Evolutionary conservation across 2,329 filamentous ascomycete species (phyloP).

Genomic region (Colletotrichum sp.): DNA sequence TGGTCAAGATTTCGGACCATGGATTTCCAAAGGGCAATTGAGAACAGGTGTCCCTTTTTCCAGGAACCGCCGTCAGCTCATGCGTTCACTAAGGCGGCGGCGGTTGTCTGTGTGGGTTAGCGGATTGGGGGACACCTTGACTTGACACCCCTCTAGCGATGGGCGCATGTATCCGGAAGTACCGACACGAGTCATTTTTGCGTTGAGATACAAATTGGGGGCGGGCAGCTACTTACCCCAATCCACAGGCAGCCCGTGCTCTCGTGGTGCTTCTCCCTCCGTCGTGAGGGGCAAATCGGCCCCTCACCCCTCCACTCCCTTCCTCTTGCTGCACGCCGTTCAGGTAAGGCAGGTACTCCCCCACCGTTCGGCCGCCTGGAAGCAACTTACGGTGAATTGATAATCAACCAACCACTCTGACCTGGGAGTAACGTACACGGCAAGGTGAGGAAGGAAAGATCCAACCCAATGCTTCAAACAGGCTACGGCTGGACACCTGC

Average conservation of each 20-base stretch:
- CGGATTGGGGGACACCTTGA: background rate
- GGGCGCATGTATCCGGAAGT: background rate
- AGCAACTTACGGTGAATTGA: constrained; percentile 12
- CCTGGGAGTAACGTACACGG: background rate
- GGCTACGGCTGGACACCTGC: background rate
- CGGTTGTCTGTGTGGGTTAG: constrained; percentile 1
- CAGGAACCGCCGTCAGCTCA: constrained; percentile 19
- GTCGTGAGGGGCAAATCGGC: constrained; percentile 18
- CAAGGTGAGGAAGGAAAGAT: background rate
- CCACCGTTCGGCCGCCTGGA: background rate
- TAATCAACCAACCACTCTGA: constrained; percentile 14
- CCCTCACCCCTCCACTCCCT: background rate
- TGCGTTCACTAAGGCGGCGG: constrained; percentile 20
- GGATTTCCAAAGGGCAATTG: constrained; percentile 21
- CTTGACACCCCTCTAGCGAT: background rate
- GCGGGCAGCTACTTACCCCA: constrained; percentile 12
- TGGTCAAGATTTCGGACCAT: constrained; percentile 6
- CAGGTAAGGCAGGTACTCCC: background rate
- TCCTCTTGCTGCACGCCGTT: background rate
- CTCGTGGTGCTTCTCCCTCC: background rate
- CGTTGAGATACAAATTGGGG: background rate
- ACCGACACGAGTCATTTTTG: background rate
- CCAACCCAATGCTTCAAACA: background rate
- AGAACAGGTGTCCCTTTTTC: constrained; percentile 24
- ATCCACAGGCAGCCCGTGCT: background rate